Evolutionary conservation across 163 green algal species (phyloP), one percentile per base, ranked within the genome.

Genomic region (Coccomyxa subellipsoidea): DNA sequence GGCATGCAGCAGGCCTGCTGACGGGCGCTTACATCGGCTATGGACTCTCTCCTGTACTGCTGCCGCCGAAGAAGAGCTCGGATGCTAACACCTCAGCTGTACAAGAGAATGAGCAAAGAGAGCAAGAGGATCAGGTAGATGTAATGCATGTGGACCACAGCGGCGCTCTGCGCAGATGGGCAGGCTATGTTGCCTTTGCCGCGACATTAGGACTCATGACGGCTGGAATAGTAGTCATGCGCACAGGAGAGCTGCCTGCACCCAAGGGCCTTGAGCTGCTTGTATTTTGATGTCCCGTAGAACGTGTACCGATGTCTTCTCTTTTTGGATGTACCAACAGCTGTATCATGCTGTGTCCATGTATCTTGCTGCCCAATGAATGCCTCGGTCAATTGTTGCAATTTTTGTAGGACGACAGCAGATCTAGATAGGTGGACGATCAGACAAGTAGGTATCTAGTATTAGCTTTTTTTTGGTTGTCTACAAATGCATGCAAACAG

Each of bases 211-310:
- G 10, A 27, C 70, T 77, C 1, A 0, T 77, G 32, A 34, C 34
- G 10, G 70, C 70, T 27, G 70, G 70, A 27, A 40, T 31, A 77
- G 70, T 77, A 6, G 70, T 77, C 10, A 40, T 34, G 70, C 70
- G 70, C 32, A 77, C 70, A 3, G 70, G 70, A 34, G 32, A 77
- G 70, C 25, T 77, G 70, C 70, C 70, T 27, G 18, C 32, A 7
- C 70, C 70, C 70, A 77, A 77, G 25, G 70, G n/a, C 32, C 70
- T 40, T 10, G 70, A 77, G 27, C 32, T 77, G 70, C 66, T 73
- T 59, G 47, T 59, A 59, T 59, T 59, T 8, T 59, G 47, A 59
- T 59, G 47, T 59, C 21, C 47, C 39, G n/a, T n/a, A n/a, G n/a
- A n/a, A n/a, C n/a, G n/a, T n/a, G n/a, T n/a, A n/a, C n/a, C n/a